A percentile compares a stretch with the other conserved stretches of the same genome.
Evolutionary conservation across 768 basidiomycete species (phyloP).

Genomic region (Termitomyces sp.): DNA sequence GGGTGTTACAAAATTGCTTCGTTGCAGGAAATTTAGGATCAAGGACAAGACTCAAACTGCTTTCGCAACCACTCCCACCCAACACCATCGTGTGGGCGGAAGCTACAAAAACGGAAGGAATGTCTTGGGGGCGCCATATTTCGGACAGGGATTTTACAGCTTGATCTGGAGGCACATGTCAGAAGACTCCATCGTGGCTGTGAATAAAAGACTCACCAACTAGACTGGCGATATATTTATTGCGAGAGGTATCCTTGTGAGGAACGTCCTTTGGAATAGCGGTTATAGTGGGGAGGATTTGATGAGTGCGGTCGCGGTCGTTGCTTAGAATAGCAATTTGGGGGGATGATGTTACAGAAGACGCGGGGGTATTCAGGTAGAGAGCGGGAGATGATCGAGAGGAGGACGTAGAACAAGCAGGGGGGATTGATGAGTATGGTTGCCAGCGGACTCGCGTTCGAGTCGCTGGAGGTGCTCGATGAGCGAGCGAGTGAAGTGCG

Average conservation of each 20-base stretch:
- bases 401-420: constrained; percentile 30
- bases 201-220: constrained; percentile 51
- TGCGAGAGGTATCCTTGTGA: constrained; percentile 39
- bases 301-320: constrained; percentile 25
- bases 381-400: constrained; percentile 34
- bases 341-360: constrained; percentile 45
- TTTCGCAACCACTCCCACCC: constrained; percentile 12
- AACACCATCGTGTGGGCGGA: constrained; percentile 24
- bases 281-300: constrained; percentile 16
- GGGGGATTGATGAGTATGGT: constrained; percentile 54
- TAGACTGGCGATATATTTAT: constrained; percentile 61
- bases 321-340: constrained; percentile 27
- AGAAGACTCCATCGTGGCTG: constrained; percentile 4
- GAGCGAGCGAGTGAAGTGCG: constrained; percentile 50
- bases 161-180: constrained; percentile 51
- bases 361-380: constrained; percentile 55
- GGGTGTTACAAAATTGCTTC: constrained; percentile 25
- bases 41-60: constrained; percentile 5
- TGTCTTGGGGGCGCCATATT: constrained; percentile 76
- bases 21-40: constrained; percentile 9
- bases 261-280: constrained; percentile 25
- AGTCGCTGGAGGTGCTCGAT: constrained; percentile 63
- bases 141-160: constrained; percentile 72
- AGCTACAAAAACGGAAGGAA: constrained; percentile 49
- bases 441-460: constrained; percentile 76